Base-by-base conservation (phyloP, 148 eudicot species). In the Persicaria tinctoria region DNA sequence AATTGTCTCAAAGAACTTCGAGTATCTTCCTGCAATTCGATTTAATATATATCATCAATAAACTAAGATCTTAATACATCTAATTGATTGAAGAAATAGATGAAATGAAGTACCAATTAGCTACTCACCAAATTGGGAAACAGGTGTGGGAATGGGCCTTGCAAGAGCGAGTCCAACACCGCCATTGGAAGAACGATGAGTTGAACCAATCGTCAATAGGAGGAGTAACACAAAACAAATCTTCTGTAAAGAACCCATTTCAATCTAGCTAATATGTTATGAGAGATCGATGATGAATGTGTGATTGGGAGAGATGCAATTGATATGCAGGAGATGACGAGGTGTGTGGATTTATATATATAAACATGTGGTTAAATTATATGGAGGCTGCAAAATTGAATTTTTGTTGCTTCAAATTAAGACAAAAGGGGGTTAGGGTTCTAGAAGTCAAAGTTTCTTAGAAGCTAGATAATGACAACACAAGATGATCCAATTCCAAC, bases 1-100 rank as follows among this genome's bases (percentile, higher is more conserved):
- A 6, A 86, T 66, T 11, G 82, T 81, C 23, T 49, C 78, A 69
- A 83, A 55, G 3, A 78, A 11, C 49, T 79, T 78, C 1, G 70
- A 49, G 46, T 76, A 71, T 63, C 68, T 78, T 75, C 46, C 54
- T 16, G 13, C 55, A 46, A 23, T 48, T 17, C 66, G n/a, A 17
- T 46, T 17, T 18, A 46, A 9, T 8, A 1, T 32, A 45, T 44
- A 14, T 69, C n/a, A 32, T 32, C 41, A 1, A 32, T 32, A 32
- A 32, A 2, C 41, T 32, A 32, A 32, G 41, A 23, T 23, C 27
- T 23, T 23, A 23, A 32, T 32, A 32, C 41, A 32, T 32, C 41
- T 32, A 32, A 32, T 32, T 32, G 41, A 32, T 32, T 32, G 41
- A 32, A 32, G 41, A 32, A 32, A 32, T 32, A 32, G 41, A 32